Conservation (phyloP, 169 alveolate genomes). For the Hammondia hammondi region DNA sequence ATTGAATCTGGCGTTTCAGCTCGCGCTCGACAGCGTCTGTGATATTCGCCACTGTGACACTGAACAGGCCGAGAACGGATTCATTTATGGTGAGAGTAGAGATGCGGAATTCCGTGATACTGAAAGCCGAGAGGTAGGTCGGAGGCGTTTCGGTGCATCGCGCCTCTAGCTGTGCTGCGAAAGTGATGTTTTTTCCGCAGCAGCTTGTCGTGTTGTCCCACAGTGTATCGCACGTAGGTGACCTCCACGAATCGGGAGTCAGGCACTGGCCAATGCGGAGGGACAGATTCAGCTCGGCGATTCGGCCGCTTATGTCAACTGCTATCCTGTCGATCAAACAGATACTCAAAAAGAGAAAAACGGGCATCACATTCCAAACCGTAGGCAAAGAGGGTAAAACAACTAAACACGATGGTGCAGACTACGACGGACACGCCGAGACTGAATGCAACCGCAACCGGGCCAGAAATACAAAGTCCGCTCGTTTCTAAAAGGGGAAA, state of each 20-base stretch:
- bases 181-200: slow-evolving; percentile 56
- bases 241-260: slow-evolving; percentile 28
- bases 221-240: slow-evolving; percentile 44
- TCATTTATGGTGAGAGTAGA: slow-evolving; percentile 51
- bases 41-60: slow-evolving; percentile 53
- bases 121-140: background rate
- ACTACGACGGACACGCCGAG: too few species aligned
- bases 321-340: background rate
- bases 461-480: too few species aligned
- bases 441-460: too few species aligned
- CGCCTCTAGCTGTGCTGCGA: slow-evolving; percentile 30
- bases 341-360: background rate
- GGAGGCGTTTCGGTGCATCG: background rate
- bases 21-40: slow-evolving; percentile 49
- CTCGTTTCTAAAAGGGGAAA: too few species aligned
- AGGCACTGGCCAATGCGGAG: slow-evolving; percentile 64
- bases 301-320: background rate
- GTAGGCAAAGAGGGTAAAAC: background rate
- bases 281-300: slow-evolving; percentile 41
- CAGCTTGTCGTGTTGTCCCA: slow-evolving; percentile 67
- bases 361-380: background rate
- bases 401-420: too few species aligned
- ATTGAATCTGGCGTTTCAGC: slow-evolving; percentile 17
- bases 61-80: slow-evolving; percentile 49
- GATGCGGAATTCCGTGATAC: slow-evolving; percentile 2